Percentiles rank a stretch among this genome's conserved stretches.
phyloP scores from a whole-genome alignment of 2,329 filamentous ascomycete species.

The Cladosporium cucumerinum region DNA sequence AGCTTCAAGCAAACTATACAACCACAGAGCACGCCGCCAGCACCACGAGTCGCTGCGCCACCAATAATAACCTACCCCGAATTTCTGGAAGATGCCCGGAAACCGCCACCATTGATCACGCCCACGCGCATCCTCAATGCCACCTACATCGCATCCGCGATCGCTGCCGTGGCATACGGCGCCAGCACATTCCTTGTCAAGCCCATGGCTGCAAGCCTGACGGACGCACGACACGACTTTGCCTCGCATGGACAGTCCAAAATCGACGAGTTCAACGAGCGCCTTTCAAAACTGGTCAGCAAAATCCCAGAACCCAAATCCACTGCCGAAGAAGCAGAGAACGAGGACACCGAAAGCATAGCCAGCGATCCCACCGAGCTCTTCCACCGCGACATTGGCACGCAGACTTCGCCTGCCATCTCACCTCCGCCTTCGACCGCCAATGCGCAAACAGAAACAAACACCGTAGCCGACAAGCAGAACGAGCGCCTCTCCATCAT shows the following conservation, averaged over 20 bases:
- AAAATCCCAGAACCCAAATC: constrained; percentile 25
- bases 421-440: constrained; percentile 39
- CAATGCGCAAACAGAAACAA: constrained; percentile 17
- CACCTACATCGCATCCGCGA: constrained; percentile 54
- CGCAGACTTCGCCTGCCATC: constrained; percentile 63
- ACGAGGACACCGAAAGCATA: constrained; percentile 48
- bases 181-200: constrained; percentile 65
- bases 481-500: constrained; percentile 45
- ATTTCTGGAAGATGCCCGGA: constrained; percentile 57
- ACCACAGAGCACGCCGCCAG: not conserved
- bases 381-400: constrained; percentile 76
- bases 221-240: constrained; percentile 56
- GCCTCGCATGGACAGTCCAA: constrained; percentile 50
- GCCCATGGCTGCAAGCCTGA: constrained; percentile 56
- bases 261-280: constrained; percentile 54
- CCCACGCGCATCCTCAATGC: constrained; percentile 55
- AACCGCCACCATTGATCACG: constrained; percentile 59
- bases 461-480: constrained; percentile 28
- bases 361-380: constrained; percentile 68
- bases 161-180: constrained; percentile 63
- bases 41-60: constrained; percentile 39
- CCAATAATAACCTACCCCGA: constrained; percentile 67
- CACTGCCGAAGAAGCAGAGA: constrained; percentile 34
- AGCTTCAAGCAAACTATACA: constrained; percentile 22
- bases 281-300: constrained; percentile 40